phyloP scores from a whole-genome alignment of 108 stramenopile species.

The Cyclotella atomus region DNA sequence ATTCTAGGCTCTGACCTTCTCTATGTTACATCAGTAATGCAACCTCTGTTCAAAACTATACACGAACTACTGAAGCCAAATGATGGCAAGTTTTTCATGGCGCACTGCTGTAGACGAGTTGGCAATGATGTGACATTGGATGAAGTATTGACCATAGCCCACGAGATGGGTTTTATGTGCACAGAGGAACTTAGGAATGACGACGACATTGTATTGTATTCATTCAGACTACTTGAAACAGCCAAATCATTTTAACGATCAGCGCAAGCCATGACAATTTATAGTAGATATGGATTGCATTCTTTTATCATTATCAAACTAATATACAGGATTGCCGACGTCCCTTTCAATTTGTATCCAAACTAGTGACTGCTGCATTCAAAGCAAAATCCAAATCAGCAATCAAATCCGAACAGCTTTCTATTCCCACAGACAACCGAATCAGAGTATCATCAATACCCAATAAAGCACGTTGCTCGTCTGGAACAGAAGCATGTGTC shows the following conservation, averaged over 20 bases:
- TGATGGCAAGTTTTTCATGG: conserved; percentile 28
- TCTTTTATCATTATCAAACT: no score
- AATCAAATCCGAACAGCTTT: conserved; percentile 59
- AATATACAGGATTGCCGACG: no score
- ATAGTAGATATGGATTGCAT: no score
- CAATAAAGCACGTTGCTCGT: conserved; percentile 59
- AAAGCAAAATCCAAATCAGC: conserved; percentile 59
- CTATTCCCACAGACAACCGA: conserved; percentile 72
- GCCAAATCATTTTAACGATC: no score
- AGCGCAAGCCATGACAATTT: no score
- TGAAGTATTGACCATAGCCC: conserved; percentile 17
- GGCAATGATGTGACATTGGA: conserved; percentile 33
- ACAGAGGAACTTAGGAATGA: conserved; percentile 1
- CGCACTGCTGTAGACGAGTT: conserved; percentile 28
- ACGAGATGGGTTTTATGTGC: conserved; percentile 17
- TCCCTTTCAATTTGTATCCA: conserved; percentile 7
- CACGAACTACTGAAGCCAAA: conserved; percentile 7
- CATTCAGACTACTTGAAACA: neutral
- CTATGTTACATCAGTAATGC: conserved; percentile 27
- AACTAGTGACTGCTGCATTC: conserved; percentile 38
- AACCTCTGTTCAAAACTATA: conserved; percentile 30
- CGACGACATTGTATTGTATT: conserved; percentile 9
- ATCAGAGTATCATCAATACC: conserved; percentile 73
- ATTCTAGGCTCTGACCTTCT: conserved; percentile 37
- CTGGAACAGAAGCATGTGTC: conserved; percentile 79